Base-by-base conservation (phyloP, 768 basidiomycete species). In the Amanita exitialis region DNA sequence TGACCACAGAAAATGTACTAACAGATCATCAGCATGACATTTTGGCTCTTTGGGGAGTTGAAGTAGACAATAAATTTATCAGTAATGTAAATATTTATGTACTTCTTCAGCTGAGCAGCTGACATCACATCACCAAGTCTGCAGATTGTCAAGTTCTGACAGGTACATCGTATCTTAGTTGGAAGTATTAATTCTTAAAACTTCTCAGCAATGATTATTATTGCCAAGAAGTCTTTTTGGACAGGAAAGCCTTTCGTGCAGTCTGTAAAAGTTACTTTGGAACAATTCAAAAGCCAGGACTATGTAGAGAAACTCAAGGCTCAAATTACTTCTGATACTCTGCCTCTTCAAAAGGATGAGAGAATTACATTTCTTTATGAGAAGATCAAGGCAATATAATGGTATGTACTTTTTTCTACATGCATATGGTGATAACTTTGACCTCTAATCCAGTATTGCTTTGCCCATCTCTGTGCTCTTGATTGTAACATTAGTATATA, bases 101-200 rank as follows among this genome's bases (percentile, higher is more conserved):
- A 1, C 0, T n/a, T 36, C 1, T 2, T 2, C 7, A n/a, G 1
- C 7, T 9, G 0, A 36, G 16, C 0, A 16, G 8, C 35, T 36
- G 16, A 36, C 16, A 16, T 7, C 16, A n/a, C 16, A 16, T 16
- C 4, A 9, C 27, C 7, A 28, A 36, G 35, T 7, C 15, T 36
- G 4, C 13, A 15, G 3, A 13, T 36, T 36, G 35, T 7, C 35
- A 36, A 5, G 4, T 36, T 15, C 6, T 36, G 6, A 13, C 15
- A 15, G 35, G 35, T 36, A n/a, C 2, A 4, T 36, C 15, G 1
- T n/a, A n/a, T 36, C 16, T 16, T 15, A 15, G 5, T 36, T 16
- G 15, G 1, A 1, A 13, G 3, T 2, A 36, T 36, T 1, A 13
- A 3, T 1, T 13, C 5, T 7, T n/a, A 9, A 36, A 15, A 16